phyloP scores from a whole-genome alignment of 257 asterid genomes.

The Catharanthus roseus region DNA sequence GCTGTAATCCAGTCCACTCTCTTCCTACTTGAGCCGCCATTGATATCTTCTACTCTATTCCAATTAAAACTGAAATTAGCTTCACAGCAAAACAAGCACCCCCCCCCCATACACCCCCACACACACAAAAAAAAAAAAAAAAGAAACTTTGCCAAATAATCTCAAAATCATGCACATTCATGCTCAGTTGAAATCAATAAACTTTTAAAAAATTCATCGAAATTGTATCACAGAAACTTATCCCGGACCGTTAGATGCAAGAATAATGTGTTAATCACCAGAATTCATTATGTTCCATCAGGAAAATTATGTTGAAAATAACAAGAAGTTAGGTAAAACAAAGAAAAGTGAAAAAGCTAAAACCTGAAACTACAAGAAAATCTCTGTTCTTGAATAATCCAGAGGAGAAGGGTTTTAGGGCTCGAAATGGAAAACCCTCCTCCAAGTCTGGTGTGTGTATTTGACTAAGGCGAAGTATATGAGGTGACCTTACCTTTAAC shows the following conservation, averaged over 20 bases:
- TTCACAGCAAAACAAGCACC: too few relatives aligned
- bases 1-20: slow-evolving; percentile 90
- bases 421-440: slow-evolving; percentile 1
- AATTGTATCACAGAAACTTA: not conserved
- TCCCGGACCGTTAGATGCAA: not conserved
- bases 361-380: not conserved
- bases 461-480: not conserved
- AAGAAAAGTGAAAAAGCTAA: not conserved
- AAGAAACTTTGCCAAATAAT: not conserved
- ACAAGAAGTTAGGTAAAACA: too few relatives aligned
- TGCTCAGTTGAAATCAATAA: not conserved
- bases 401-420: slow-evolving; percentile 6
- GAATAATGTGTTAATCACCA: not conserved
- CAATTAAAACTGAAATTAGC: slow-evolving; percentile 2
- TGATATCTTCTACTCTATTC: slow-evolving; percentile 24
- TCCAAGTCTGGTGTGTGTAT: too few relatives aligned
- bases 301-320: not conserved
- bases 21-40: slow-evolving; percentile 74
- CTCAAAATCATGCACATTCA: not conserved
- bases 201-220: too few relatives aligned
- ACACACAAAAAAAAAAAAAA: too few relatives aligned
- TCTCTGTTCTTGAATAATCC: too few relatives aligned
- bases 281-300: not conserved
- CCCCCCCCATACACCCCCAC: too few relatives aligned
- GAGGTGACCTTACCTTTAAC: slow-evolving; percentile 4